Percentiles rank a stretch among this genome's conserved stretches.
These are phyloP conservation scores for Fusarium albidum DNA, from an alignment of 2,329 filamentous ascomycete genomes.

Conservation along the genomic window DNA sequence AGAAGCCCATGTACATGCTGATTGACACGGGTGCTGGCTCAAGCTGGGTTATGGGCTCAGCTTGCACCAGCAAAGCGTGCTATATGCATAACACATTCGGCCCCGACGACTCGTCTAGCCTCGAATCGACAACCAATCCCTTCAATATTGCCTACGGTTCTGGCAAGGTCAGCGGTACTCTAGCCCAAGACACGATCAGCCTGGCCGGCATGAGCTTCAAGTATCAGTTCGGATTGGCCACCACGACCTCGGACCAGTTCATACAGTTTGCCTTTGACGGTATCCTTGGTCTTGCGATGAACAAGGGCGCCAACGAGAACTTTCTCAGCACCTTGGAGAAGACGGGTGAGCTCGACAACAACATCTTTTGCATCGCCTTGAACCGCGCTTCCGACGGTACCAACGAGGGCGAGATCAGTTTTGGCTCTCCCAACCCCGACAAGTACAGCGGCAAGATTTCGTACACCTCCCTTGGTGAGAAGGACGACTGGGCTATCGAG, in stretches of 20 bases:
- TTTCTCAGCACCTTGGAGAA: constrained; percentile 70
- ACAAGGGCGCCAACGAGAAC: constrained; percentile 66
- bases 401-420: constrained; percentile 79
- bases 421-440: constrained; percentile 73
- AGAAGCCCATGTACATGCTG: constrained; percentile 66
- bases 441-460: constrained; percentile 74
- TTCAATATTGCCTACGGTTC: constrained; percentile 81
- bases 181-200: constrained; percentile 71
- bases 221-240: constrained; percentile 77
- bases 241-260: constrained; percentile 77
- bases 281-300: constrained; percentile 80
- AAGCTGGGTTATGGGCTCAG: constrained; percentile 82
- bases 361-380: constrained; percentile 76
- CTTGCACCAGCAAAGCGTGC: constrained; percentile 74
- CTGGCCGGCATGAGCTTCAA: constrained; percentile 71
- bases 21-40: constrained; percentile 74
- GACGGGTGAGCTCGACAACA: constrained; percentile 64
- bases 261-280: constrained; percentile 84
- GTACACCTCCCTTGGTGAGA: constrained; percentile 66
- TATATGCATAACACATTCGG: constrained; percentile 75
- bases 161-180: constrained; percentile 73
- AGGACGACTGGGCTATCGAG: constrained; percentile 76
- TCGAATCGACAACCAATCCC: constrained; percentile 58
- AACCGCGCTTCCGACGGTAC: constrained; percentile 70
- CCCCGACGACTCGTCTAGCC: constrained; percentile 68